Evolutionary conservation across 768 basidiomycete genomes (phyloP), one percentile per base, ranked within the genome.

Genomic region (Exidia glandulosa): DNA sequence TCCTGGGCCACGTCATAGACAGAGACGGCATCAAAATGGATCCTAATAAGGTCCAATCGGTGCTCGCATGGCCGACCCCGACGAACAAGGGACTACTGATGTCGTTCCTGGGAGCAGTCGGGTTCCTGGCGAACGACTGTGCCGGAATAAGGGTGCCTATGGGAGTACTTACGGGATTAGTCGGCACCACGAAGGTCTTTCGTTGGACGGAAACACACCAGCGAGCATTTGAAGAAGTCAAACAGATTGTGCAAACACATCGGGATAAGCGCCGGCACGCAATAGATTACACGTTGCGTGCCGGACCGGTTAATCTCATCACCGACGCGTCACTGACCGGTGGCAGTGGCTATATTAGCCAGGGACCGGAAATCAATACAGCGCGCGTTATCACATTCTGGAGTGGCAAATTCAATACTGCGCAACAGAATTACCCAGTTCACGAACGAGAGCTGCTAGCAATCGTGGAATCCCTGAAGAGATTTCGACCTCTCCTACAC

Each of bases 361-460:
- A 72, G 58, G 70, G 71, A 0, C 19, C 47, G 1, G 64, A 68
- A 19, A 70, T 68, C 66, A 64, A 66, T 16, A 63, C 60, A 0
- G 73, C 69, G 0, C 61, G 61, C 0, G 55, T 72, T 2, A 68
- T 67, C 0, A 70, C 70, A 1, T 76, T 75, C 52, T 75, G 68
- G 47, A 76, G 72, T 0, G 73, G 70, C 0, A 77, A 75, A 52
- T 60, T 76, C 2, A 73, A 68, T n/a, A 30, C 68, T 0, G 70
- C 75, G 0, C 74, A 76, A 56, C 73, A 73, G 23, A 76, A 76
- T 41, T 77, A 78, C 54, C 70, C 73, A 23, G 72, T 74, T 0
- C 74, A 74, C 57, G 75, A 77, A 61, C 64, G 71, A 4, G 76
- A 78, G 54, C 65, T 77, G 63, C 59, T 77, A 0, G 73, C 72